Percentiles rank a stretch among this genome's conserved stretches.
These are phyloP conservation scores for Camptophora hylomeconis DNA, from an alignment of 2,329 filamentous ascomycete genomes.

Conservation along the genomic window DNA sequence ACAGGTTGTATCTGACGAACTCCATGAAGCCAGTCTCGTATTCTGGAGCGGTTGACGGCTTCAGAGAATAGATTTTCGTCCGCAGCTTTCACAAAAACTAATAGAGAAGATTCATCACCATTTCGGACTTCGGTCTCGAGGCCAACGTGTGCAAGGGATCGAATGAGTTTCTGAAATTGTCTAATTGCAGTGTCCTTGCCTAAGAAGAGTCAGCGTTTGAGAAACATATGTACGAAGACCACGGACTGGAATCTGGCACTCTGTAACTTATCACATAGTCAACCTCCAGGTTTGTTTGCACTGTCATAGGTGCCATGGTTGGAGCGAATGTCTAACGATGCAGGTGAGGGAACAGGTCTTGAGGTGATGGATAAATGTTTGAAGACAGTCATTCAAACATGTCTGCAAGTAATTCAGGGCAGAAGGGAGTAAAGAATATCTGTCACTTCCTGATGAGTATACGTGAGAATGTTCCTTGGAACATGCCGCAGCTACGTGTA, in stretches of 20 bases:
- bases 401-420: background rate
- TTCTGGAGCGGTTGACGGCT: constrained; percentile 74
- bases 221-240: background rate
- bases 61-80: constrained; percentile 61
- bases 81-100: constrained; percentile 72
- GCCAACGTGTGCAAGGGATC: constrained; percentile 64
- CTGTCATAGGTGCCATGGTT: constrained; percentile 12
- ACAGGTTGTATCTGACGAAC: constrained; percentile 66
- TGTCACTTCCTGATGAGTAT: background rate
- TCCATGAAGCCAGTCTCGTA: constrained; percentile 89
- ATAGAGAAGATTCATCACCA: constrained; percentile 59
- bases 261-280: constrained; percentile 81
- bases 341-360: constrained; percentile 1
- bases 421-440: background rate
- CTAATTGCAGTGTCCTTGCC: constrained; percentile 57
- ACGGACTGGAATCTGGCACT: constrained; percentile 48
- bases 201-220: constrained; percentile 23
- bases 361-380: background rate
- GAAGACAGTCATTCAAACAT: background rate
- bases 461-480: background rate
- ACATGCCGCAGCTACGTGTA: background rate
- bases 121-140: constrained; percentile 77
- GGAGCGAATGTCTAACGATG: constrained; percentile 4
- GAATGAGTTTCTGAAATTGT: constrained; percentile 65
- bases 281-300: constrained; percentile 48